phyloP scores from a whole-genome alignment of 1,284 basidiomycete genomes.

The Neonothopanus nambi region DNA sequence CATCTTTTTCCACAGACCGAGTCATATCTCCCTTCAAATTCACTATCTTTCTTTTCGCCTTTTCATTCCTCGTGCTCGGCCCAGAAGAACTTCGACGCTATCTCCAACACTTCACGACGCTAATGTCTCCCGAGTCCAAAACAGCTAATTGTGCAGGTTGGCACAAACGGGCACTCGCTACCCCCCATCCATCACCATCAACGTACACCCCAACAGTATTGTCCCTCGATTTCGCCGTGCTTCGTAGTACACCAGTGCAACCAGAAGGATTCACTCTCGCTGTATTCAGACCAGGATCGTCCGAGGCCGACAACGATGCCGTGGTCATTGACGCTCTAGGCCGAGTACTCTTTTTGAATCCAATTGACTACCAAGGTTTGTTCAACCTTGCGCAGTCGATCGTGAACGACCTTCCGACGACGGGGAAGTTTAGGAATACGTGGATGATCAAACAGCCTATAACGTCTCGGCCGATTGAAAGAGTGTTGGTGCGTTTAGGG shows the following conservation, averaged over 20 bases:
- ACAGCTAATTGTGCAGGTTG: too few relatives aligned
- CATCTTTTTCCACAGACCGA: too few relatives aligned
- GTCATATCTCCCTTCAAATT: too few relatives aligned
- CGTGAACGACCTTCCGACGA: slow-evolving; percentile 29
- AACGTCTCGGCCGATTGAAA: too few relatives aligned
- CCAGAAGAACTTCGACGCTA: too few relatives aligned
- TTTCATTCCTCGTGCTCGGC: too few relatives aligned
- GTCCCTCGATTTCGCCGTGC: slow-evolving; percentile 35
- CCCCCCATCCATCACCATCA: slow-evolving; percentile 30
- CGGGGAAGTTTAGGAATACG: slow-evolving; percentile 42
- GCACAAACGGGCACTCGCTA: slow-evolving; percentile 31
- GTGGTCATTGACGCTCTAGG: too few relatives aligned
- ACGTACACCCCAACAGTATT: slow-evolving; percentile 35
- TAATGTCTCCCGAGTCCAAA: too few relatives aligned
- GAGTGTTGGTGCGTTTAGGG: slow-evolving; percentile 24
- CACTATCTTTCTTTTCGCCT: too few relatives aligned
- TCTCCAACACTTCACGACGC: too few relatives aligned
- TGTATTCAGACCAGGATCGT: slow-evolving; percentile 35
- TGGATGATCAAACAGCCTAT: too few relatives aligned
- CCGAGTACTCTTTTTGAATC: slow-evolving; percentile 32
- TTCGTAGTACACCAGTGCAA: slow-evolving; percentile 36
- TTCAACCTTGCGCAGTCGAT: slow-evolving; percentile 30
- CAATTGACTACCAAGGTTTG: slow-evolving; percentile 36
- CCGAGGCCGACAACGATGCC: slow-evolving; percentile 39
- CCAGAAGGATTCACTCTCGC: slow-evolving; percentile 45